Evolutionary conservation across 1,284 basidiomycete species (phyloP).

Genomic region (Cutaneotrichosporon cavernicola): DNA sequence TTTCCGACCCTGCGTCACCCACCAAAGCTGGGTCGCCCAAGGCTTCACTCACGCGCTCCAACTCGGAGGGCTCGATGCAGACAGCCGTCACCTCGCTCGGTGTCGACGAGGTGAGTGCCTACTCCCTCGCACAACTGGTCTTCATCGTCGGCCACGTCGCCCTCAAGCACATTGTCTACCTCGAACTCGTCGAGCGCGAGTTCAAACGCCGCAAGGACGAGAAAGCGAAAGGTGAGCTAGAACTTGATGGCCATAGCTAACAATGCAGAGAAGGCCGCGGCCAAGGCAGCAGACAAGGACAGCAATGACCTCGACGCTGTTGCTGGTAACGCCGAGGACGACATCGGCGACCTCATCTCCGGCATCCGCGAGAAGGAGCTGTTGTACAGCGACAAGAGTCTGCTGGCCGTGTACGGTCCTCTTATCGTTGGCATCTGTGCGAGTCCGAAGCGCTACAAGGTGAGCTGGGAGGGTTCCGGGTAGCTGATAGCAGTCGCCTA

Average conservation of each 20-base stretch:
- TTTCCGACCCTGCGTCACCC: background rate
- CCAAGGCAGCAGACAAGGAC: constrained; percentile 60
- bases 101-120: constrained; percentile 69
- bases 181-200: constrained; percentile 95
- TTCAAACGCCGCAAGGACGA: constrained; percentile 95
- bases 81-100: constrained; percentile 36
- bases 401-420: constrained; percentile 82
- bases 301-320: constrained; percentile 93
- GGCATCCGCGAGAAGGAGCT: constrained; percentile 83
- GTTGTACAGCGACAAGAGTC: constrained; percentile 76
- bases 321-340: constrained; percentile 95
- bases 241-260: background rate
- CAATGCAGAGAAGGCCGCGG: constrained; percentile 53
- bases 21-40: constrained; percentile 9
- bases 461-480: constrained; percentile 41
- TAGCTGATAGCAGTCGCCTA: constrained; percentile 65
- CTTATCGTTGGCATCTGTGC: constrained; percentile 87
- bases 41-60: constrained; percentile 21
- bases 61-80: constrained; percentile 23
- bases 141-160: constrained; percentile 95
- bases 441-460: constrained; percentile 78
- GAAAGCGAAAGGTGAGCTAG: constrained; percentile 65
- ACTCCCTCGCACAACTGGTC: constrained; percentile 83
- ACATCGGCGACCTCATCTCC: constrained; percentile 89
- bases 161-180: constrained; percentile 94